Evolutionary conservation across 1,284 basidiomycete genomes (phyloP), one percentile per base, ranked within the genome.

Genomic region (Phylloporus gajari): DNA sequence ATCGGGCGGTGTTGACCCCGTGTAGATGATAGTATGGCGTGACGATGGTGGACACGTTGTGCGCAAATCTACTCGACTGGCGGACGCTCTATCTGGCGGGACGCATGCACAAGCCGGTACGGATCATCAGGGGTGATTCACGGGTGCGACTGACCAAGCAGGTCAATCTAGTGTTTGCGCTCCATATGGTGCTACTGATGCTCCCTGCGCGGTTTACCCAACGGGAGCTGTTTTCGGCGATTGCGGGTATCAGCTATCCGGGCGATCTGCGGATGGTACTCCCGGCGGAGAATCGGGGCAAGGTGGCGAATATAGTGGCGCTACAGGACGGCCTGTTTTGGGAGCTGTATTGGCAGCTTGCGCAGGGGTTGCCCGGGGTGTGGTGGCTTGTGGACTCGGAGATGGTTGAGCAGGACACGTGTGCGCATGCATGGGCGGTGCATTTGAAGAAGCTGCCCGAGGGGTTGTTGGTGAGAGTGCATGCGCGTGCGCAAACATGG

Each of bases 51-150:
- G 95, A 97, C 77, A 93, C 93, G 70, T 89, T 99, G 42, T 96
- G 94, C 76, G 89, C 91, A 2, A 98, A 99, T 81, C 86, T 99
- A 58, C 87, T 97, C 59, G 94, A 96, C 78, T 99, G 98, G 97
- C 90, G 92, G 61, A 92, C 95, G 27, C 89, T 99, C 13, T 99
- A 99, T 83, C 91, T 98, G 62, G 94, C 96, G 2, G 98, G 97
- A 0, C 90, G 97, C 32, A 96, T 99, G 92, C 97, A 99, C 85
- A 99, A 99, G 83, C 97, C 98, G 0, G 88, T 97, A 65, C 91
- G 95, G 61, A 95, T 97, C 76, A 94, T 98, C 82, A 92, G 90
- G 79, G 93, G 95, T 78, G 94, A 97, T 80, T 91, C 95, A 1
- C 91, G 94, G 51, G 95, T 99, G n/a, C 90, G 94, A 62, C 86